These are phyloP conservation scores for Dryadomyces quercus-mongolicae DNA, from an alignment of 2,329 filamentous ascomycete species.

Conservation along the genomic window DNA sequence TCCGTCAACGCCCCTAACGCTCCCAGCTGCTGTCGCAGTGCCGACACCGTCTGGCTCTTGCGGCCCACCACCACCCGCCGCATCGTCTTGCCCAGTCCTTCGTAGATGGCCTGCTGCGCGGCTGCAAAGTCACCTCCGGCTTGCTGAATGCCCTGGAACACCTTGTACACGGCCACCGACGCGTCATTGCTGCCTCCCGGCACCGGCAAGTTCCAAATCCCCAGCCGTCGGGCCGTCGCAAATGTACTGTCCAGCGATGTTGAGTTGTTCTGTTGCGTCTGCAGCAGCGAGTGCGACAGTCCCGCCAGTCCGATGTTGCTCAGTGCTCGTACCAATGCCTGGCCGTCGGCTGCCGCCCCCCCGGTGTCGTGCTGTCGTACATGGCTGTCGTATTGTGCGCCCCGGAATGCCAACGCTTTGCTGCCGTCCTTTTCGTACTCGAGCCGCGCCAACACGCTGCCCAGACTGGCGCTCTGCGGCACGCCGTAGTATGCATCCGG, in stretches of 20 bases:
- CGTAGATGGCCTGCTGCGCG: constrained; percentile 47
- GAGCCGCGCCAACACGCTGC: constrained; percentile 66
- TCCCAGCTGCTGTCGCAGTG: constrained; percentile 42
- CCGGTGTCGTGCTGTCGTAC: constrained; percentile 48
- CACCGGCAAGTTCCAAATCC: constrained; percentile 82
- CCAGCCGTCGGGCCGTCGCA: constrained; percentile 66
- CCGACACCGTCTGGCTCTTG: constrained; percentile 30
- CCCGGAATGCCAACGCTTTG: constrained; percentile 81
- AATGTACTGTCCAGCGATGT: constrained; percentile 61
- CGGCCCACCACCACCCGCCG: constrained; percentile 36
- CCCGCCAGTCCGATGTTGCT: constrained; percentile 75
- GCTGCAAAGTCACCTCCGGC: constrained; percentile 38
- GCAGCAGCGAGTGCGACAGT: constrained; percentile 67
- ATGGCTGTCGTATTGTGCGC: constrained; percentile 81
- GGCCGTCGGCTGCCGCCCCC: constrained; percentile 42
- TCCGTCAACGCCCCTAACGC: constrained; percentile 67
- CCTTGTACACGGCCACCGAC: constrained; percentile 62
- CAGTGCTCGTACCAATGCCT: constrained; percentile 64
- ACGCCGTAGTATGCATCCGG: constrained; percentile 94
- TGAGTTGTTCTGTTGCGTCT: constrained; percentile 45
- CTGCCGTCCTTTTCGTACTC: constrained; percentile 82
- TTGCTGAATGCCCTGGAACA: constrained; percentile 67
- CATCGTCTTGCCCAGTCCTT: constrained; percentile 51
- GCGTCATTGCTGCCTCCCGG: constrained; percentile 51
- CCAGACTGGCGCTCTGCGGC: constrained; percentile 62